Percentiles rank a stretch among this genome's conserved stretches.
phyloP scores from a whole-genome alignment of 192 early-diverging fungal species.

The Backusella tuberculispora region DNA sequence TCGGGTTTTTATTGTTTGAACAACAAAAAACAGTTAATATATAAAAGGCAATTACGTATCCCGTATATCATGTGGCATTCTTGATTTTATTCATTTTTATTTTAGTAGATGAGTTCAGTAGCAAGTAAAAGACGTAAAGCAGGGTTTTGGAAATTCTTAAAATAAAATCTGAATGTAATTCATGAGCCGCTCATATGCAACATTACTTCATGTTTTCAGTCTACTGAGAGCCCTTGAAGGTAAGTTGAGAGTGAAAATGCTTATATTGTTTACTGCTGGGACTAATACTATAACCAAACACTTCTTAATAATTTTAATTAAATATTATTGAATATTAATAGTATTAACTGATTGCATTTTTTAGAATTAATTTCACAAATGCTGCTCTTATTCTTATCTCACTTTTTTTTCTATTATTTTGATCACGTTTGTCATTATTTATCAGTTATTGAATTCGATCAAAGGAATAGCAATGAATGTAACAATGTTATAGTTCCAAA shows the following conservation, averaged over 20 bases:
- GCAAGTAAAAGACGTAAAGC: not conserved
- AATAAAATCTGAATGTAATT: not conserved
- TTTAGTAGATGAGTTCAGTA: not conserved
- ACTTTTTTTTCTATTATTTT: not conserved
- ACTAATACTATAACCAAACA: not conserved
- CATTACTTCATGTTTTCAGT: not conserved
- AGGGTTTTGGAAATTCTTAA: not conserved
- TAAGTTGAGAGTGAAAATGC: not conserved
- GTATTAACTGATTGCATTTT: conserved; percentile 1
- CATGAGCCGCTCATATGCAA: not conserved
- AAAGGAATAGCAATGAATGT: not conserved
- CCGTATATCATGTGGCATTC: not conserved
- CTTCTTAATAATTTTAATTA: not conserved
- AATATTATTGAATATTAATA: not conserved
- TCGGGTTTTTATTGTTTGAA: conserved; percentile 13
- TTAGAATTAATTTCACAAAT: not conserved
- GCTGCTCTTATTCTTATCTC: no score
- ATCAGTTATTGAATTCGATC: conserved; percentile 7
- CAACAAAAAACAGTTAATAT: not conserved
- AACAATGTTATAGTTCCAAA: conserved; percentile 1
- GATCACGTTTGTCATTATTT: conserved; percentile 1
- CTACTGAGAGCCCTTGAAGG: not conserved
- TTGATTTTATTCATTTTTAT: not conserved
- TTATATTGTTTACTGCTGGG: not conserved
- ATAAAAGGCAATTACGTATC: not conserved